Evolutionary conservation across 768 basidiomycete genomes (phyloP).

Genomic region (Sarcodon sp.): DNA sequence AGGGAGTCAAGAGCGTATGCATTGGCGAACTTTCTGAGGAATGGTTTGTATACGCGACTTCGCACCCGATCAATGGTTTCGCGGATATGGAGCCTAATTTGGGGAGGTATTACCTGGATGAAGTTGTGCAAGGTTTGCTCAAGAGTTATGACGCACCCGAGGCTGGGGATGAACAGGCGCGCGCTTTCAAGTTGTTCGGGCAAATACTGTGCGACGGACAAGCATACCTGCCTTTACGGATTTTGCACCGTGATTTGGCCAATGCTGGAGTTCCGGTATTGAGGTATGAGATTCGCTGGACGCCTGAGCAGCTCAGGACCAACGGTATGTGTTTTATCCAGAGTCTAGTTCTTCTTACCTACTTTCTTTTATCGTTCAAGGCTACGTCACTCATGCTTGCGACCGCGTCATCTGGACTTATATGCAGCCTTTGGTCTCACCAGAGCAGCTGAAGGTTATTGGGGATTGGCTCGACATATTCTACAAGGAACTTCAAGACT

Average conservation of each 20-base stretch:
- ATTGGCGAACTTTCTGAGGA: constrained; percentile 65
- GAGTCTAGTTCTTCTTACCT: not conserved
- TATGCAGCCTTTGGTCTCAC: constrained; percentile 32
- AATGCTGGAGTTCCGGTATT: constrained; percentile 46
- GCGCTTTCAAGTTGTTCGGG: constrained; percentile 36
- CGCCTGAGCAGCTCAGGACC: constrained; percentile 43
- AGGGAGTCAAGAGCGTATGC: constrained; percentile 47
- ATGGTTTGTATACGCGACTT: constrained; percentile 68
- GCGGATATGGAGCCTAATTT: constrained; percentile 46
- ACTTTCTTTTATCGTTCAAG: constrained; percentile 17
- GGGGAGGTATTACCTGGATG: constrained; percentile 42
- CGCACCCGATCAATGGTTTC: constrained; percentile 38
- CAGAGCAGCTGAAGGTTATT: constrained; percentile 33
- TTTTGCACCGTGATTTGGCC: constrained; percentile 49
- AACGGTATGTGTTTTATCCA: constrained; percentile 27
- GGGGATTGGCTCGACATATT: constrained; percentile 43
- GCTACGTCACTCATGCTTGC: constrained; percentile 58
- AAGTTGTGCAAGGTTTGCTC: constrained; percentile 33
- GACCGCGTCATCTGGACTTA: constrained; percentile 56
- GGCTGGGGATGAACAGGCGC: not conserved
- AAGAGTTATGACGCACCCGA: constrained; percentile 26
- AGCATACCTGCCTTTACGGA: constrained; percentile 53
- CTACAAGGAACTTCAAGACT: constrained; percentile 24
- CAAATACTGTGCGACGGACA: constrained; percentile 48
- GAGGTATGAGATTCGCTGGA: constrained; percentile 60